phyloP scores from a whole-genome alignment of 306 rosid genomes.

The Quercus cerris region DNA sequence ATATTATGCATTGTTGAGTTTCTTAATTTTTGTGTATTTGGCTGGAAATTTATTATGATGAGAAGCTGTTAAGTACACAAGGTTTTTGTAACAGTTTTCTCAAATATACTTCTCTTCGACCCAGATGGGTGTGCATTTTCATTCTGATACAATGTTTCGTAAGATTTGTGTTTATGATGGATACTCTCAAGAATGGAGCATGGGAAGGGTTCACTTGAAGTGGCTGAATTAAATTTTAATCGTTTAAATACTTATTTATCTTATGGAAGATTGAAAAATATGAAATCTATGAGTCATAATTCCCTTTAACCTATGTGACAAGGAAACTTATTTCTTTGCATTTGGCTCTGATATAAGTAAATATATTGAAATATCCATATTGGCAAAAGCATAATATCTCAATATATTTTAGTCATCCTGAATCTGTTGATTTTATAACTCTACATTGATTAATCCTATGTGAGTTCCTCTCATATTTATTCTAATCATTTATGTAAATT shows the following conservation, averaged over 20 bases:
- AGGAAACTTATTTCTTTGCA: background rate
- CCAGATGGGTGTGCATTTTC: background rate
- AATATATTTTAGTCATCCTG: background rate
- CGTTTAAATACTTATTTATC: background rate
- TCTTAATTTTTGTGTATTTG: background rate
- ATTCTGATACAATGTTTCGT: background rate
- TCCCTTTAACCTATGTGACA: background rate
- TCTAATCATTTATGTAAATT: background rate
- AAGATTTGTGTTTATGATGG: background rate
- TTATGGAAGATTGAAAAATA: background rate
- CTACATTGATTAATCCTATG: background rate
- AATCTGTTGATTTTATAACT: background rate
- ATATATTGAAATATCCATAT: background rate
- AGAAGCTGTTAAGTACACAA: background rate
- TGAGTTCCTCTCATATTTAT: background rate
- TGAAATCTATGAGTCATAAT: background rate
- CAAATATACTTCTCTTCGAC: background rate
- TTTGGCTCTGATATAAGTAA: background rate
- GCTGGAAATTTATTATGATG: background rate
- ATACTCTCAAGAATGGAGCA: background rate
- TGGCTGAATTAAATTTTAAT: background rate
- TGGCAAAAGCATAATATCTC: background rate
- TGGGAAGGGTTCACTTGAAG: background rate
- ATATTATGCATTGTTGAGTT: slow-evolving; percentile 4
- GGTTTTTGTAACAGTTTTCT: slow-evolving; percentile 6